Evolutionary conservation across 2,329 filamentous ascomycete genomes (phyloP).

Genomic region (Phialophora macrospora): DNA sequence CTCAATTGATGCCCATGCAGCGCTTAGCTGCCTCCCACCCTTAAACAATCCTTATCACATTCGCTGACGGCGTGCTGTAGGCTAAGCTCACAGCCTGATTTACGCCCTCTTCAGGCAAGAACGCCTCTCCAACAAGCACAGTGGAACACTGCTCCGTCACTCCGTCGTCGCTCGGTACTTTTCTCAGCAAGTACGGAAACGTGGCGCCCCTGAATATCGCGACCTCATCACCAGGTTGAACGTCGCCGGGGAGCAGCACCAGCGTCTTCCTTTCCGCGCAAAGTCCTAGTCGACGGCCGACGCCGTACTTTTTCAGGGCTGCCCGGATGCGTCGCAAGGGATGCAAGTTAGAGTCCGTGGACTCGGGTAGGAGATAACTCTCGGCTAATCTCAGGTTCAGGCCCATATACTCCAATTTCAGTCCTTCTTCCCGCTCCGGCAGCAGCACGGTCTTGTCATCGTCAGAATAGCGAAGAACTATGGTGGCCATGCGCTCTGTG

Average conservation of each 20-base stretch:
- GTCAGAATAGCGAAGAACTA: constrained; percentile 2
- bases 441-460: constrained; percentile 16
- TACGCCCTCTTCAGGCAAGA: constrained; percentile 7
- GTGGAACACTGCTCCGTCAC: background rate
- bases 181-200: constrained; percentile 18
- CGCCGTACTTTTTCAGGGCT: constrained; percentile 13
- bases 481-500: constrained; percentile 12
- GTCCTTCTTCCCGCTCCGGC: constrained; percentile 15
- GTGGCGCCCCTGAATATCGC: constrained; percentile 17
- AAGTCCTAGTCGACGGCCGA: constrained; percentile 8
- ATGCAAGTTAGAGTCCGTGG: constrained; percentile 3
- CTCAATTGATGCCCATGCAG: too few species aligned
- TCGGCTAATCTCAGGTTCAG: constrained; percentile 19
- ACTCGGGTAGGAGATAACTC: constrained; percentile 16
- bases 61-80: background rate
- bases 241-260: constrained; percentile 15
- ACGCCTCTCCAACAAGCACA: constrained; percentile 12
- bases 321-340: constrained; percentile 13
- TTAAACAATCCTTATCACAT: constrained; percentile 12
- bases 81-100: background rate
- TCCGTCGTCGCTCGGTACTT: background rate
- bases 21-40: background rate
- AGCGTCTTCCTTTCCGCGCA: constrained; percentile 6
- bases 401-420: constrained; percentile 21
- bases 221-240: constrained; percentile 3